Evolutionary conservation across 2,329 filamentous ascomycete species (phyloP).

Genomic region (Arthrinium puccinioides): DNA sequence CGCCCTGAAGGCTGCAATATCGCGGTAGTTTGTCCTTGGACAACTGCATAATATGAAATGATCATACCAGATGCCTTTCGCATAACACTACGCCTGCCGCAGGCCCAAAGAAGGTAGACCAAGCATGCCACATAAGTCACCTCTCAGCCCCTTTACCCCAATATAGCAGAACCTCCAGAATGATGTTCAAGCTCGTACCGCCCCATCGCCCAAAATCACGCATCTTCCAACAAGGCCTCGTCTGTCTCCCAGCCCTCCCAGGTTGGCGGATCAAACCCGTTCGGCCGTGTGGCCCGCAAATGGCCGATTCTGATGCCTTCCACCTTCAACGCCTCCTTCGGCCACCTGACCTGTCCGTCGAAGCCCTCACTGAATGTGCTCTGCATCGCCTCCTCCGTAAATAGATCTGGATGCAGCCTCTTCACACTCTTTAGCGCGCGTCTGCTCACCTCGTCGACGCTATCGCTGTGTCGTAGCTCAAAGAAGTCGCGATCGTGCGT

Average conservation of each 20-base stretch:
- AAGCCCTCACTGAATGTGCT: slow-evolving; percentile 22
- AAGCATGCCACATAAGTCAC: too few species aligned
- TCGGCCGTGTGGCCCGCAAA: slow-evolving; percentile 34
- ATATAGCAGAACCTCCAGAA: too few species aligned
- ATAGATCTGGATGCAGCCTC: slow-evolving; percentile 24
- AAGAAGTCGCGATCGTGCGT: slow-evolving; percentile 45
- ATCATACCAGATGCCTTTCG: too few species aligned
- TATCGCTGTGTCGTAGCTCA: slow-evolving; percentile 45
- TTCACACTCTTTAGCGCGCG: slow-evolving; percentile 46
- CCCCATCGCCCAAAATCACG: not conserved
- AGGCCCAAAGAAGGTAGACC: too few species aligned
- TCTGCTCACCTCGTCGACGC: slow-evolving; percentile 50
- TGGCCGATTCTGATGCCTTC: slow-evolving; percentile 38
- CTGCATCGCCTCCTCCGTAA: slow-evolving; percentile 20
- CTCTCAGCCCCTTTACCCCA: too few species aligned
- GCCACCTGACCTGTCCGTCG: slow-evolving; percentile 33
- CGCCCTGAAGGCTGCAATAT: too few species aligned
- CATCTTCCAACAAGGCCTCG: slow-evolving; percentile 18
- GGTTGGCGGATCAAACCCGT: slow-evolving; percentile 49
- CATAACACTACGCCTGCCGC: too few species aligned
- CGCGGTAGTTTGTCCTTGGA: too few species aligned
- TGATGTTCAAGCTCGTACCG: too few species aligned
- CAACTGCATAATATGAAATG: too few species aligned
- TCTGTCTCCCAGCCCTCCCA: slow-evolving; percentile 46
- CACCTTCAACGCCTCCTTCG: slow-evolving; percentile 35